These are phyloP conservation scores for Parietichytrium sp. DNA, from an alignment of 108 stramenopile species.

Conservation along the genomic window DNA sequence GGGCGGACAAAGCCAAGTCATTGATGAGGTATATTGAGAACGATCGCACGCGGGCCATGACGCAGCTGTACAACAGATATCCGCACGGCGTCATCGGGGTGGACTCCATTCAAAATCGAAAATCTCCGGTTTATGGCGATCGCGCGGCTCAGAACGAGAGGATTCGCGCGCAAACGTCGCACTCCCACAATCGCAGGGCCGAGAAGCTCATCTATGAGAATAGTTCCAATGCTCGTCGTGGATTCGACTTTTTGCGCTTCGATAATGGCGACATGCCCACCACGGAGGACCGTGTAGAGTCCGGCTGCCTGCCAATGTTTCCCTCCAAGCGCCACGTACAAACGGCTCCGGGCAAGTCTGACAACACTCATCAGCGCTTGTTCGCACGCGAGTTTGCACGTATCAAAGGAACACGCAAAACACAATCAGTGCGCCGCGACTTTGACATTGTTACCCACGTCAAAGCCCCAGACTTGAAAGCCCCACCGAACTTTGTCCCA, in stretches of 20 bases:
- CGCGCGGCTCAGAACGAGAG: background rate
- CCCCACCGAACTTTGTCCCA: no score
- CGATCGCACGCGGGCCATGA: slow-evolving; percentile 7
- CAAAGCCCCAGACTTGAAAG: no score
- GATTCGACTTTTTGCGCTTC: background rate
- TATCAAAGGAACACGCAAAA: background rate
- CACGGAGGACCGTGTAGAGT: background rate
- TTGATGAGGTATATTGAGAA: background rate
- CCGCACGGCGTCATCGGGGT: slow-evolving; percentile 18
- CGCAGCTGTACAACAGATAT: background rate
- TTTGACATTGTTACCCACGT: slow-evolving; percentile 31
- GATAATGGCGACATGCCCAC: background rate
- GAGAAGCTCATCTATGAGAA: background rate
- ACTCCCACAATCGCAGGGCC: background rate
- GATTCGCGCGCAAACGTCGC: background rate
- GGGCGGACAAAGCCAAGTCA: background rate
- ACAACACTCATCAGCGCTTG: slow-evolving; percentile 22
- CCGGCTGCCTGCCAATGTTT: background rate
- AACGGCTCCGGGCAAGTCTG: background rate
- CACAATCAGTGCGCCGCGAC: background rate
- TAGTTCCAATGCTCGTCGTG: background rate
- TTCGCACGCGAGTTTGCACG: slow-evolving; percentile 2
- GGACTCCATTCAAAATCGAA: background rate
- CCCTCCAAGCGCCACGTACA: background rate
- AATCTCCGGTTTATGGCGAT: background rate